Conservation (phyloP, 2,329 filamentous ascomycete genomes). For the Akanthomyces muscarius region DNA sequence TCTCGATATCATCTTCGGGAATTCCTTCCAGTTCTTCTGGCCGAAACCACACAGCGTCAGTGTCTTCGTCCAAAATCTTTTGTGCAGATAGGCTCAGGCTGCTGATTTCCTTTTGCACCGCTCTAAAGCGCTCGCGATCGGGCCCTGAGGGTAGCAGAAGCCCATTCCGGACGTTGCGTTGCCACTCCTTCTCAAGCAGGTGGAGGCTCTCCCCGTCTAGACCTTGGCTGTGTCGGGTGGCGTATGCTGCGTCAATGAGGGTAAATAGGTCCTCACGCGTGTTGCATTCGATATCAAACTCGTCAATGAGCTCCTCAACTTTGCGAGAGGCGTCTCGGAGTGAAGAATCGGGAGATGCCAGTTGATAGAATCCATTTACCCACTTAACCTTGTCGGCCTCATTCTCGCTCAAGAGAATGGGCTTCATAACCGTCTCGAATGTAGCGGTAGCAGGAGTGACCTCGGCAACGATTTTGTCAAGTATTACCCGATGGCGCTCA, state of each 20-base stretch:
- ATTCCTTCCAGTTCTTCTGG: conserved; percentile 70
- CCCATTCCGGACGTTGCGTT: conserved; percentile 73
- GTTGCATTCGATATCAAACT: conserved; percentile 71
- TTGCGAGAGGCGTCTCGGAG: conserved; percentile 73
- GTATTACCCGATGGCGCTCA: conserved; percentile 56
- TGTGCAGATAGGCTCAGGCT: conserved; percentile 71
- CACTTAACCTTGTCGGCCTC: conserved; percentile 53
- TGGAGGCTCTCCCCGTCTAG: conserved; percentile 67
- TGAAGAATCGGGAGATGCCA: conserved; percentile 65
- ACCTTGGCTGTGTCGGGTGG: conserved; percentile 46
- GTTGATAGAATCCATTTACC: conserved; percentile 77
- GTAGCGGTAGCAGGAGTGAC: conserved; percentile 50
- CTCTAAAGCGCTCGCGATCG: conserved; percentile 75
- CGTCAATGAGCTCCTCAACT: conserved; percentile 70
- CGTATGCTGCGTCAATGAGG: conserved; percentile 56
- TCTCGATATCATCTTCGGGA: conserved; percentile 63
- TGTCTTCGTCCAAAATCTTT: conserved; percentile 79
- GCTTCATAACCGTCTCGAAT: conserved; percentile 52
- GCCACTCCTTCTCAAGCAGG: conserved; percentile 74
- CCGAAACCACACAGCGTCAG: conserved; percentile 73
- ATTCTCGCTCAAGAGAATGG: conserved; percentile 75
- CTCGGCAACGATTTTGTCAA: conserved; percentile 65
- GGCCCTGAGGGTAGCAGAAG: conserved; percentile 65
- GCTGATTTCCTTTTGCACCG: conserved; percentile 76
- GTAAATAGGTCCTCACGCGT: conserved; percentile 80